A percentile compares a stretch with the other conserved stretches of the same genome.
Conservation (phyloP, 2,329 filamentous ascomycete genomes). For the Corynespora cassiicola region DNA sequence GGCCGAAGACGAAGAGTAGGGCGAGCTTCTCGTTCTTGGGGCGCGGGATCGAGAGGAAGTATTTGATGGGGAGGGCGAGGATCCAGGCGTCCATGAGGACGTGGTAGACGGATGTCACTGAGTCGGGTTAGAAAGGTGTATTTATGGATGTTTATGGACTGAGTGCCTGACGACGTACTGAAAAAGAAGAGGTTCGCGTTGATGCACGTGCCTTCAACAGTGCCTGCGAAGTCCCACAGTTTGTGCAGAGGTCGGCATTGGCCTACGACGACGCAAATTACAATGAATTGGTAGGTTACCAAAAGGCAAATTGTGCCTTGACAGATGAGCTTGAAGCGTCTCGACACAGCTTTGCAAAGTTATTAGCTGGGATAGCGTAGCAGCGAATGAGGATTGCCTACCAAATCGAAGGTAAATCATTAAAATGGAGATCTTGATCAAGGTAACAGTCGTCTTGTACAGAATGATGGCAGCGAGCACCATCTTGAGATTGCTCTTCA, state of each 20-base stretch:
- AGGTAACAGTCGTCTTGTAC: slow-evolving; percentile 28
- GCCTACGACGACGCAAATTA: slow-evolving; percentile 27
- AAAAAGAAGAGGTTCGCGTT: slow-evolving; percentile 36
- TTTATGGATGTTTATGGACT: background rate
- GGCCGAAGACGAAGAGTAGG: slow-evolving; percentile 79
- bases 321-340: slow-evolving; percentile 26
- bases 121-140: slow-evolving; percentile 3
- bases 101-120: slow-evolving; percentile 72
- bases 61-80: slow-evolving; percentile 81
- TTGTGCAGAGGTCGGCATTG: slow-evolving; percentile 37
- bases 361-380: background rate
- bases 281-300: slow-evolving; percentile 20
- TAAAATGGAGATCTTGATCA: slow-evolving; percentile 41
- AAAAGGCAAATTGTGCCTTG: slow-evolving; percentile 30
- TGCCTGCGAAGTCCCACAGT: slow-evolving; percentile 36
- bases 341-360: slow-evolving; percentile 21
- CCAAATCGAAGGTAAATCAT: slow-evolving; percentile 40
- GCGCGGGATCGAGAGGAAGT: slow-evolving; percentile 81
- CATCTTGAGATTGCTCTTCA: slow-evolving; percentile 21
- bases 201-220: slow-evolving; percentile 34
- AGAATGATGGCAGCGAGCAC: slow-evolving; percentile 23
- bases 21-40: slow-evolving; percentile 85
- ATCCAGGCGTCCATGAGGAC: slow-evolving; percentile 88
- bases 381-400: slow-evolving; percentile 10
- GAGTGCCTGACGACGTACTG: slow-evolving; percentile 16